A percentile compares a stretch with the other conserved stretches of the same genome.
Conservation (phyloP, 352 stramenopile species). For the Globisporangium barbulae region DNA sequence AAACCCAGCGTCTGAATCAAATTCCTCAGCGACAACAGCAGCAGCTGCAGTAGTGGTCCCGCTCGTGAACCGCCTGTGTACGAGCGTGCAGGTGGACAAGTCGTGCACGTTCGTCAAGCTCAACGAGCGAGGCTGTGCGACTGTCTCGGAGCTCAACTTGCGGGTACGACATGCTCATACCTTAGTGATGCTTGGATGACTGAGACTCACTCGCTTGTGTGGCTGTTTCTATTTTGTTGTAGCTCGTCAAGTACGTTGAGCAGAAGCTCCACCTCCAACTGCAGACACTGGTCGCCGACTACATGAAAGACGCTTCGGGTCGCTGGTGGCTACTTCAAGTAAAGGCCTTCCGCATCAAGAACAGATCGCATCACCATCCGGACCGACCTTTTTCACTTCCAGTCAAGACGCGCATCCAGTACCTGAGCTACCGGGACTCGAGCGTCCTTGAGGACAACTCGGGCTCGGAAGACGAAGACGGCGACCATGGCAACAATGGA, state of each 20-base stretch:
- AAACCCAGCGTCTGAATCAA: conserved; percentile 12
- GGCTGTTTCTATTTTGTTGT: not conserved
- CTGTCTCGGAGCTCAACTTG: conserved; percentile 65
- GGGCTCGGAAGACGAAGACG: conserved; percentile 45
- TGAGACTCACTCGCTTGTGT: not conserved
- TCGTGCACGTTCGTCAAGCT: conserved; percentile 79
- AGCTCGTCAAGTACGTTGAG: conserved; percentile 79
- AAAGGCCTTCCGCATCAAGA: conserved; percentile 68
- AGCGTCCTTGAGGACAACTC: conserved; percentile 55
- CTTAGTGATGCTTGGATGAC: not conserved
- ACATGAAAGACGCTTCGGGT: conserved; percentile 58
- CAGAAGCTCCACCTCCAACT: conserved; percentile 53
- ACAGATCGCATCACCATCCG: conserved; percentile 19
- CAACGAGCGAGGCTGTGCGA: conserved; percentile 61
- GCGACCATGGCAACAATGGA: conserved; percentile 10
- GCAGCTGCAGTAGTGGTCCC: conserved; percentile 17
- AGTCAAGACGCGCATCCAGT: conserved; percentile 36
- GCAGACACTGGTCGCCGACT: conserved; percentile 68
- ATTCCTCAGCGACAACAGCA: conserved; percentile 9
- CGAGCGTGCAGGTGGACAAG: conserved; percentile 59
- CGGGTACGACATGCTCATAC: conserved; percentile 33
- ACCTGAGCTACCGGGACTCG: conserved; percentile 67
- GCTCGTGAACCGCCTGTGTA: conserved; percentile 56
- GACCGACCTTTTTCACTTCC: conserved; percentile 42
- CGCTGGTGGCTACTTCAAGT: conserved; percentile 81